Evolutionary conservation across 371 early-diverging fungal species (phyloP), one percentile per base, ranked within the genome.

Genomic region (Mortierella polycephala): DNA sequence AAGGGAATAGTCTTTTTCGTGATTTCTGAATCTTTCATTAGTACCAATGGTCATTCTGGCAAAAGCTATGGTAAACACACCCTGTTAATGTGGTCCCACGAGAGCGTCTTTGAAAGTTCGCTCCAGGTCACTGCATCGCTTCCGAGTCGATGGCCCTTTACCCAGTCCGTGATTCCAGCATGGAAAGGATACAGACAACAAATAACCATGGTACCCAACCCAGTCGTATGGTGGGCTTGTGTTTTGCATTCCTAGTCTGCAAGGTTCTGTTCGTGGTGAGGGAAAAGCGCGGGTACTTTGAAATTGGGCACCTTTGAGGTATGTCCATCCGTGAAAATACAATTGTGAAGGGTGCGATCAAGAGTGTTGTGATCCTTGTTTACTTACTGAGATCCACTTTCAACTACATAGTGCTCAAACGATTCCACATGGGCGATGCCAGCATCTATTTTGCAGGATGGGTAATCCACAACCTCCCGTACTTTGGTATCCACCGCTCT

Each of bases 191-290:
- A 75, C 40, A 42, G 44, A 41, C 61, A 62, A 14, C 75, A 75
- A 40, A 12, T 75, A 12, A 18, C 54, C 40, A 55, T 75, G 20
- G 54, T 66, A 11, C 62, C 56, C 18, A 75, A 75, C 37, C 70
- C 75, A 0, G 59, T 66, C 7, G 70, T 75, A 10, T 75, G 69
- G 75, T 62, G 75, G 59, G 57, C 62, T 8, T 30, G 70, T 46
- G n/a, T 55, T 2, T 2, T 65, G 2, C 7, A 12, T 69, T 64
- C 40, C 0, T 57, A 7, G 16, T 2, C 30, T 6, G 40, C 14
- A 20, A 44, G 13, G 70, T 30, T 5, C 0, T 65, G 2, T 66
- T 69, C 42, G 12, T 42, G 0, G 18, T 69, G 5, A 23, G 66
- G 49, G 59, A 69, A 18, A 64, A 74, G 58, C 75, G 73, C 13